These are phyloP conservation scores for Hypoxylon perforatum DNA, from an alignment of 495 filamentous ascomycete species.

Conservation along the genomic window DNA sequence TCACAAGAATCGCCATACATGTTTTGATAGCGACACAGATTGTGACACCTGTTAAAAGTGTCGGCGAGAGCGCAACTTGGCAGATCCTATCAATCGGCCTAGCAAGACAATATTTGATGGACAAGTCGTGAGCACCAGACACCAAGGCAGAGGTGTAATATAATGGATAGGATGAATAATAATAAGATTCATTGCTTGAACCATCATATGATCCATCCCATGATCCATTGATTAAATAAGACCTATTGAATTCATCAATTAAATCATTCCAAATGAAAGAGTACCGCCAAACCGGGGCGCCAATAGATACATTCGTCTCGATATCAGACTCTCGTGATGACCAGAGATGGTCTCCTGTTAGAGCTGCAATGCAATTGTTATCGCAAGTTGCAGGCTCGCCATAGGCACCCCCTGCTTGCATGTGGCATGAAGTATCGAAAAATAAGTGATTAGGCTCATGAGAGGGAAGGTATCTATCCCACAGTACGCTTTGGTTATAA, in stretches of 20 bases:
- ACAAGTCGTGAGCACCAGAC: slow-evolving; percentile 15
- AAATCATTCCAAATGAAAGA: no score
- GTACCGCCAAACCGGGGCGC: no score
- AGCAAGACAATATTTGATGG: slow-evolving; percentile 34
- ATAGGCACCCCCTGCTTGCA: not conserved
- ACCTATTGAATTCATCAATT: no score
- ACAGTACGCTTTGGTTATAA: slow-evolving; percentile 33
- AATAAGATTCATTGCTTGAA: slow-evolving; percentile 15
- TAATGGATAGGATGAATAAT: no score
- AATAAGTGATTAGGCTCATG: slow-evolving; percentile 36
- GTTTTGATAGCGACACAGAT: slow-evolving; percentile 52
- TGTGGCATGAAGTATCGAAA: slow-evolving; percentile 26
- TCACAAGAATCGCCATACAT: slow-evolving; percentile 48
- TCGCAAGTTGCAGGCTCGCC: not conserved
- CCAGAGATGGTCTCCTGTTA: no score
- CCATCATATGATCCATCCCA: no score
- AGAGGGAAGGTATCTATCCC: slow-evolving; percentile 30
- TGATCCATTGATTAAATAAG: no score
- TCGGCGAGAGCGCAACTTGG: slow-evolving; percentile 41
- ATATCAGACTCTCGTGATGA: no score
- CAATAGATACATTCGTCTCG: no score
- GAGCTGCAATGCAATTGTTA: slow-evolving; percentile 8
- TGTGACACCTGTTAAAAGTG: slow-evolving; percentile 46
- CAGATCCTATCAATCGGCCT: slow-evolving; percentile 25
- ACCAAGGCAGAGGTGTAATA: no score